phyloP scores from a whole-genome alignment of 202 grass and related monocot species.

The Musa balbisiana region DNA sequence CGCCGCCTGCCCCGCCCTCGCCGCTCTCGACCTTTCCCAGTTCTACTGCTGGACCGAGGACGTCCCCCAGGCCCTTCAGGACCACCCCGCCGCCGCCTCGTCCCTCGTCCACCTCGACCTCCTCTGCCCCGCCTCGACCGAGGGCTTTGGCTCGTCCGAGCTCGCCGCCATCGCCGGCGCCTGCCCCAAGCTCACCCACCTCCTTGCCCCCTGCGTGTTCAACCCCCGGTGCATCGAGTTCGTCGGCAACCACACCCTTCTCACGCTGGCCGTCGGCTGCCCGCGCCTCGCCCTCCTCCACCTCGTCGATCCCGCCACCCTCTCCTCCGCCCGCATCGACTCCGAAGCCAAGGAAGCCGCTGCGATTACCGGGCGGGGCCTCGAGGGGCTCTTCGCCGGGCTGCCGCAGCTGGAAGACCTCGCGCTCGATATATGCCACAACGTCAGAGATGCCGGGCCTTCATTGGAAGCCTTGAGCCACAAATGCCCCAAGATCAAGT shows the following conservation, averaged over 20 bases:
- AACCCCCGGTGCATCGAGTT: slow-evolving; percentile 66
- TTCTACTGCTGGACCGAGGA: slow-evolving; percentile 99
- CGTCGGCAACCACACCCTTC: slow-evolving; percentile 51
- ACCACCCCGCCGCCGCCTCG: slow-evolving; percentile 30
- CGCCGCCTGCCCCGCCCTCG: slow-evolving; percentile 30
- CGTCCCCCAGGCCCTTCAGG: slow-evolving; percentile 41
- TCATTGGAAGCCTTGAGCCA: slow-evolving; percentile 55
- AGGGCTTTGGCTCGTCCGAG: slow-evolving; percentile 66
- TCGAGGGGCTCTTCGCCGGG: slow-evolving; percentile 49
- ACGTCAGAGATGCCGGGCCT: slow-evolving; percentile 44
- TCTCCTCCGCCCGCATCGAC: slow-evolving; percentile 11
- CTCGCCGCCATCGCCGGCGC: slow-evolving; percentile 39
- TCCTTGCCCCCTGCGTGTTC: slow-evolving; percentile 68
- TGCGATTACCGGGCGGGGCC: slow-evolving; percentile 47
- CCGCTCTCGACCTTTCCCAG: slow-evolving; percentile 62
- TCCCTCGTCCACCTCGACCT: slow-evolving; percentile 63
- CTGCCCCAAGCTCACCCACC: slow-evolving; percentile 55
- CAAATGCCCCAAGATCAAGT: slow-evolving; percentile 48
- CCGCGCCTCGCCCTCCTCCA: slow-evolving; percentile 49
- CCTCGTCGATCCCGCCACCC: slow-evolving; percentile 55
- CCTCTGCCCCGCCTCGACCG: slow-evolving; percentile 59
- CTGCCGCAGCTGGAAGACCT: slow-evolving; percentile 66
- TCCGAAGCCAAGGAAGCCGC: slow-evolving; percentile 36
- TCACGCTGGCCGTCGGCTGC: slow-evolving; percentile 44
- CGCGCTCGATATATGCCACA: slow-evolving; percentile 66